A percentile compares a stretch with the other conserved stretches of the same genome.
These are phyloP conservation scores for Fusarium sp. DNA, from an alignment of 2,329 filamentous ascomycete species.

Conservation along the genomic window DNA sequence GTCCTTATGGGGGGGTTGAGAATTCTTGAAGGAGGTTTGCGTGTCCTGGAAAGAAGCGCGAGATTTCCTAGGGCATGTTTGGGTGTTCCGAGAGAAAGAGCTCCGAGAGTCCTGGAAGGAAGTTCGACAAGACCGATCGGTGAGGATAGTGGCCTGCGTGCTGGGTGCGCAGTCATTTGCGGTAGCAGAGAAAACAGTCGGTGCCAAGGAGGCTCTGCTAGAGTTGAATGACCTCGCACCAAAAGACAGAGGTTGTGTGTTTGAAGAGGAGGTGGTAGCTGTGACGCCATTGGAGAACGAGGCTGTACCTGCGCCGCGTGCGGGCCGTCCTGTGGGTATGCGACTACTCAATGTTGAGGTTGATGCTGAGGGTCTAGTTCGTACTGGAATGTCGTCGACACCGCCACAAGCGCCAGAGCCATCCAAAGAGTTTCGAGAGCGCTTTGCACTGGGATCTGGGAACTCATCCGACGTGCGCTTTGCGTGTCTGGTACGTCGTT, in stretches of 20 bases:
- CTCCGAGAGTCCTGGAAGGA: not conserved
- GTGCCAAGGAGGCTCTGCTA: constrained; percentile 46
- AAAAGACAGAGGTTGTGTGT: constrained; percentile 28
- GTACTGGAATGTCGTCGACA: constrained; percentile 37
- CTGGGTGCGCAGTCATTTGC: constrained; percentile 34
- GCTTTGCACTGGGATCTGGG: constrained; percentile 27
- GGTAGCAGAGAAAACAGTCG: constrained; percentile 49
- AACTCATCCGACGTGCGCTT: constrained; percentile 42
- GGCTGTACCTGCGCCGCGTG: constrained; percentile 22
- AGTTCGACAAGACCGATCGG: constrained; percentile 13
- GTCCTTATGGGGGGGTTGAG: not conserved
- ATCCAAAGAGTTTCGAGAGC: constrained; percentile 26
- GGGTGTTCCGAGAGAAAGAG: too few relatives aligned
- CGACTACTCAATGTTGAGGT: not conserved
- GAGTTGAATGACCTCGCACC: constrained; percentile 43
- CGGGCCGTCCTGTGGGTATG: constrained; percentile 23
- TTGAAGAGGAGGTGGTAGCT: constrained; percentile 14
- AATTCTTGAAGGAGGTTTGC: not conserved
- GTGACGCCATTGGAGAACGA: constrained; percentile 19
- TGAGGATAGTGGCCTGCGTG: constrained; percentile 48
- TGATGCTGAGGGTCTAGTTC: constrained; percentile 25
- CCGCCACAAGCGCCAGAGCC: constrained; percentile 6
- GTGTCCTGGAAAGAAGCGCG: not conserved
- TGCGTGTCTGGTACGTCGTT: constrained; percentile 16
- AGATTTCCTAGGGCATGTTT: too few relatives aligned